Percentiles rank a stretch among this genome's conserved stretches.
Conservation (phyloP, 306 rosid species). For the Corylus americana region DNA sequence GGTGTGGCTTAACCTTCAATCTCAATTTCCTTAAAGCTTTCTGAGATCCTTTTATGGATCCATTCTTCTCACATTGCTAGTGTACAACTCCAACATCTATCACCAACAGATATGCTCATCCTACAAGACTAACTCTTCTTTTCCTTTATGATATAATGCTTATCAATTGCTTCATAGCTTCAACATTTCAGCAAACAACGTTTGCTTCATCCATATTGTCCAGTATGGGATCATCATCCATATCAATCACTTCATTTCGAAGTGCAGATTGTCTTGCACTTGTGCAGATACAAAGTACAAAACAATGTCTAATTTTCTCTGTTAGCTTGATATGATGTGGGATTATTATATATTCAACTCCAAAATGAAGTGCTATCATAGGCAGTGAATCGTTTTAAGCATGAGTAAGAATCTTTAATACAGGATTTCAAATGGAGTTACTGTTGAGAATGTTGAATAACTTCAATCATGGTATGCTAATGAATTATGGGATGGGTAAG, state of each 20-base stretch:
- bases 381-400: neutral
- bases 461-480: too few species aligned
- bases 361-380: neutral
- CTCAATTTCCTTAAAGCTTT: neutral
- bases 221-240: too few species aligned
- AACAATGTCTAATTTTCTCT: neutral
- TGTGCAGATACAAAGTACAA: neutral
- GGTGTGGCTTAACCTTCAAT: neutral
- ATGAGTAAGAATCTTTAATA: neutral
- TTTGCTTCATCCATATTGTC: too few species aligned
- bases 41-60: neutral
- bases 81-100: neutral
- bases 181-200: too few species aligned
- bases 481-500: too few species aligned
- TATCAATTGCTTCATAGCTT: too few species aligned
- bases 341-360: neutral
- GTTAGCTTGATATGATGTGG: neutral
- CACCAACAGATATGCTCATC: neutral
- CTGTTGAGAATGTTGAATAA: too few species aligned
- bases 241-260: too few species aligned
- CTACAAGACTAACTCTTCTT: neutral
- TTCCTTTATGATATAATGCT: too few species aligned
- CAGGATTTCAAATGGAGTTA: neutral
- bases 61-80: neutral
- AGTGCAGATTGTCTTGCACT: too few species aligned